These are phyloP conservation scores for Abelmoschus esculentus DNA, from an alignment of 345 rosid species.

Conservation along the genomic window DNA sequence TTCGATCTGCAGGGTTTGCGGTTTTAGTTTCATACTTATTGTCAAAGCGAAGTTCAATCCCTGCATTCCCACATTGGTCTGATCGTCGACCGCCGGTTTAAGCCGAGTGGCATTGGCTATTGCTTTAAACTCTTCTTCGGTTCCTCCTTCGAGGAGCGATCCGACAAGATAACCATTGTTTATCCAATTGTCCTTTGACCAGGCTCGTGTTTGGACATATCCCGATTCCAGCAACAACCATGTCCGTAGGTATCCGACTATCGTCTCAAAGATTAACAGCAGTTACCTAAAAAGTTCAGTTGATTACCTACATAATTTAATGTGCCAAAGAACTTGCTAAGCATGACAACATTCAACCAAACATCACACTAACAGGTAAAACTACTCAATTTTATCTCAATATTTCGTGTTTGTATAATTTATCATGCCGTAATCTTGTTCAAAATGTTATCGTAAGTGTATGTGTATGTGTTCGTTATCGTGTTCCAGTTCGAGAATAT, in stretches of 20 bases:
- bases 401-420: too few species aligned
- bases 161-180: constrained; percentile 76
- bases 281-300: constrained; percentile 46
- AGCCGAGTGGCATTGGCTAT: constrained; percentile 63
- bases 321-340: too few species aligned
- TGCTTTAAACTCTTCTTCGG: constrained; percentile 82
- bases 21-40: constrained; percentile 29
- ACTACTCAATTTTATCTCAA: too few species aligned
- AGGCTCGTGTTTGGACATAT: constrained; percentile 91
- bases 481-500: too few species aligned
- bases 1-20: constrained; percentile 19
- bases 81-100: constrained; percentile 51
- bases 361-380: too few species aligned
- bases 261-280: constrained; percentile 84
- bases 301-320: not conserved
- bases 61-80: constrained; percentile 45
- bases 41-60: constrained; percentile 65
- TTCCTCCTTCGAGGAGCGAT: constrained; percentile 91
- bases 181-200: constrained; percentile 88
- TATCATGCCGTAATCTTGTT: too few species aligned
- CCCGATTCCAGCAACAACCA: constrained; percentile 91
- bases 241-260: constrained; percentile 53
- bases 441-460: too few species aligned
- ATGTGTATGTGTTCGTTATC: too few species aligned
- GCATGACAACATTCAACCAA: too few species aligned